These are phyloP conservation scores for Kwoniella shivajii DNA, from an alignment of 1,284 basidiomycete genomes.

Conservation along the genomic window DNA sequence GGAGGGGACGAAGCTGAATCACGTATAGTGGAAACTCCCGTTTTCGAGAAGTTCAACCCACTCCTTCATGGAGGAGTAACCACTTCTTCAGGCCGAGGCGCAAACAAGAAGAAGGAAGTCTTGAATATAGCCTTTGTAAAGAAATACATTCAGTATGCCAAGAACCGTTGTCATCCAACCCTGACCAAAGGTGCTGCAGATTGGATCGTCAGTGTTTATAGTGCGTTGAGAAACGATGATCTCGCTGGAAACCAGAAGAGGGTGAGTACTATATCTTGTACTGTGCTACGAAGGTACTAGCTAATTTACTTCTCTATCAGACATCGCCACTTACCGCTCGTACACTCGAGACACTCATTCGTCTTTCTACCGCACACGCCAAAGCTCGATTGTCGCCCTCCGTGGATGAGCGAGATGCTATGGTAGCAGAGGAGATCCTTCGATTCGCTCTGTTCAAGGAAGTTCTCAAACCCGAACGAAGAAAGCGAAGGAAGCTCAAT, in stretches of 20 bases:
- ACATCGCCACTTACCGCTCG: slow-evolving; percentile 97
- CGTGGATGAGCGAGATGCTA: slow-evolving; percentile 84
- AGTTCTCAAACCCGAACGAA: slow-evolving; percentile 74
- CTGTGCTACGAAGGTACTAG: neutral
- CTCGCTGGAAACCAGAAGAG: slow-evolving; percentile 86
- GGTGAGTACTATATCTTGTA: slow-evolving; percentile 57
- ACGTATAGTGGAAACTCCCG: slow-evolving; percentile 67
- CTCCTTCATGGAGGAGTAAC: slow-evolving; percentile 84
- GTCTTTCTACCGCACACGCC: slow-evolving; percentile 95
- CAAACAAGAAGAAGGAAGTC: slow-evolving; percentile 72
- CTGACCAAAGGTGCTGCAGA: slow-evolving; percentile 93
- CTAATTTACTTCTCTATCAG: slow-evolving; percentile 54
- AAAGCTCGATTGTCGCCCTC: slow-evolving; percentile 86
- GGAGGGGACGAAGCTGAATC: slow-evolving; percentile 65
- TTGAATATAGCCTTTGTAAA: slow-evolving; percentile 94
- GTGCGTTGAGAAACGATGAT: slow-evolving; percentile 88
- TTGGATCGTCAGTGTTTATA: slow-evolving; percentile 91
- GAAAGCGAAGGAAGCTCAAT: slow-evolving; percentile 77
- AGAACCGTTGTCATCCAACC: slow-evolving; percentile 78
- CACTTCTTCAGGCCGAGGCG: slow-evolving; percentile 62
- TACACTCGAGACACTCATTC: slow-evolving; percentile 98
- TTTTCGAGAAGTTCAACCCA: slow-evolving; percentile 96
- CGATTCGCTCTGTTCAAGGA: slow-evolving; percentile 98
- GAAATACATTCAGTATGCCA: slow-evolving; percentile 98
- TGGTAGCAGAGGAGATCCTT: slow-evolving; percentile 90